phyloP scores from a whole-genome alignment of 1,284 basidiomycete genomes.

The Hypsizygus ulmarius region DNA sequence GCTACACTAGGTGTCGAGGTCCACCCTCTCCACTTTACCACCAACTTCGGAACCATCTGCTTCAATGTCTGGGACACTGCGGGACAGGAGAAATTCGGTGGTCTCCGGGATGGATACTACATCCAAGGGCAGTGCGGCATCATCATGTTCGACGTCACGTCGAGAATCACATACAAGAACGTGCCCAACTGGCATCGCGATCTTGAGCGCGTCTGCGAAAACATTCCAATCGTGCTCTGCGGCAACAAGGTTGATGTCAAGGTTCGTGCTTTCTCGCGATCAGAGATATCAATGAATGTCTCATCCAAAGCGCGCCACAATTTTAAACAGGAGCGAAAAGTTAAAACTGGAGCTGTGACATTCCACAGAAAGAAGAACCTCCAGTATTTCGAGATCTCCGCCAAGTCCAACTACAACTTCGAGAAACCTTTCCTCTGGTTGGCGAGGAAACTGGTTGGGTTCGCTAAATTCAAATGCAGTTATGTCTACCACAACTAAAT shows the following conservation, averaged over 20 bases:
- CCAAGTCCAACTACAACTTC: conserved; percentile 99
- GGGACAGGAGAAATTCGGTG: conserved; percentile 99
- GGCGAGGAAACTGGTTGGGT: conserved; percentile 97
- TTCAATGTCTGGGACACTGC: conserved; percentile 99
- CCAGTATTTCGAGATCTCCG: conserved; percentile 99
- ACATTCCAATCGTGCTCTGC: conserved; percentile 98
- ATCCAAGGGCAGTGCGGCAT: conserved; percentile 99
- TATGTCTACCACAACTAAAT: not conserved
- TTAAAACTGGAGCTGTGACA: conserved; percentile 97
- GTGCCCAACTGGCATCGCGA: conserved; percentile 99
- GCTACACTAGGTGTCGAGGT: conserved; percentile 99
- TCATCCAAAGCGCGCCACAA: conserved; percentile 2
- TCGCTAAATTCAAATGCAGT: conserved; percentile 29
- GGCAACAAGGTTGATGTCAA: conserved; percentile 99
- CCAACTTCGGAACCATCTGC: conserved; percentile 98
- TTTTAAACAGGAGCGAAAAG: conserved; percentile 88
- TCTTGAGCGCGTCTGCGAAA: conserved; percentile 99
- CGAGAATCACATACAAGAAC: conserved; percentile 99
- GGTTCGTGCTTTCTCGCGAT: conserved; percentile 45
- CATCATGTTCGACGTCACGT: conserved; percentile 99
- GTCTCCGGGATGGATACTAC: conserved; percentile 97
- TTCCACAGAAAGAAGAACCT: conserved; percentile 99
- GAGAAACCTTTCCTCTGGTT: conserved; percentile 99
- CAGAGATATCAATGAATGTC: conserved; percentile 6
- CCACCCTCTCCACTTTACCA: conserved; percentile 94